A percentile compares a stretch with the other conserved stretches of the same genome.
These are phyloP conservation scores for Diaporthe aspalathi DNA, from an alignment of 2,329 filamentous ascomycete genomes.

Conservation along the genomic window DNA sequence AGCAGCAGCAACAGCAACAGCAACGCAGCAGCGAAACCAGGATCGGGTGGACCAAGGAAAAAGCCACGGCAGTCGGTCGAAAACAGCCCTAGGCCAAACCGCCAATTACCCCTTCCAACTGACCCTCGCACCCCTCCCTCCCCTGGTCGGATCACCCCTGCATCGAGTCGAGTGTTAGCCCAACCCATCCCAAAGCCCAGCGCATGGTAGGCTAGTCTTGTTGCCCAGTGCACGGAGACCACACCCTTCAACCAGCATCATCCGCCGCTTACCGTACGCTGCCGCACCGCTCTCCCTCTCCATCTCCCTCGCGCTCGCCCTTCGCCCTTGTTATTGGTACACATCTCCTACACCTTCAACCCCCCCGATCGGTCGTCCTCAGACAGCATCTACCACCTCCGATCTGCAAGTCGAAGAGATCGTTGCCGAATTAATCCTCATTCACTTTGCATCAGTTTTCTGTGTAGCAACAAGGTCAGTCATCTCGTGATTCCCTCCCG, in stretches of 20 bases:
- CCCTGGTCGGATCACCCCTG: not conserved
- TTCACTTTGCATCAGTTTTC: not conserved
- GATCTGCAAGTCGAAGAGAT: constrained; percentile 14
- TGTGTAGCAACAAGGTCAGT: constrained; percentile 27
- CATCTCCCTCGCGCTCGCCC: constrained; percentile 2
- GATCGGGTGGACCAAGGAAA: not conserved
- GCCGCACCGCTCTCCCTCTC: not conserved
- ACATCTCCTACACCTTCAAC: constrained; percentile 2
- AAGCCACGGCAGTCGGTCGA: constrained; percentile 23
- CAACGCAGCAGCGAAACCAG: not conserved
- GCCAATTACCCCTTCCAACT: not conserved
- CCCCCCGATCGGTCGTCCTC: not conserved
- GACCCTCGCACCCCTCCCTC: not conserved
- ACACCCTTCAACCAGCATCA: constrained; percentile 10
- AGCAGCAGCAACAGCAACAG: not conserved
- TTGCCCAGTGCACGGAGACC: constrained; percentile 15
- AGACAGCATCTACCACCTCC: not conserved
- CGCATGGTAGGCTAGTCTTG: constrained; percentile 12
- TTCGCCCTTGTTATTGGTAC: constrained; percentile 12
- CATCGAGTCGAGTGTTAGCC: constrained; percentile 10
- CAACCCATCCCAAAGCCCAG: not conserved
- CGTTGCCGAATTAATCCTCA: not conserved
- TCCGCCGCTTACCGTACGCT: not conserved
- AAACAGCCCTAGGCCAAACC: constrained; percentile 9
- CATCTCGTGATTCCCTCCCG: not conserved